These are phyloP conservation scores for Aspergillus fumigatus DNA, from an alignment of 2,329 filamentous ascomycete species.

Conservation along the genomic window DNA sequence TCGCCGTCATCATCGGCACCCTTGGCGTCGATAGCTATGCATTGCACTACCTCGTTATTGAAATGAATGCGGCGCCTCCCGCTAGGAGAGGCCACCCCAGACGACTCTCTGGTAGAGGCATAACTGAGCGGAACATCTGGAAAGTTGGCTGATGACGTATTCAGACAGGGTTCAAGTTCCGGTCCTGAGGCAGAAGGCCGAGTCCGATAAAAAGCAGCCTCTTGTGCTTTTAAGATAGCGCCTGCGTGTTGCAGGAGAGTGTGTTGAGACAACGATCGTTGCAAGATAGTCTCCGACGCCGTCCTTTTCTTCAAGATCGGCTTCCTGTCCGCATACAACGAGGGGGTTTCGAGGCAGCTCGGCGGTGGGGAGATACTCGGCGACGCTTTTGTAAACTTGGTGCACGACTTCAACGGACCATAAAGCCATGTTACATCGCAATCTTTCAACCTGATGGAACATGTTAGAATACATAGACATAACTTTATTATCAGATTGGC, in stretches of 20 bases:
- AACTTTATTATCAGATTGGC: not conserved
- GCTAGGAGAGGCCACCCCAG: constrained; percentile 61
- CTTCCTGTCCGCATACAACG: constrained; percentile 71
- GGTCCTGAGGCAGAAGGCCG: constrained; percentile 57
- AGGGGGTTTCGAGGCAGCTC: constrained; percentile 55
- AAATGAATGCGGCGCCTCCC: constrained; percentile 87
- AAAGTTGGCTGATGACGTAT: constrained; percentile 22
- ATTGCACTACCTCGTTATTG: constrained; percentile 92
- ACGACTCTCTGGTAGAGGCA: constrained; percentile 50
- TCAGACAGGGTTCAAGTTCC: constrained; percentile 60
- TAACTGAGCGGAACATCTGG: not conserved
- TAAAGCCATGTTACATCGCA: constrained; percentile 98
- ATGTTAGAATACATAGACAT: constrained; percentile 6
- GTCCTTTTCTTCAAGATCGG: constrained; percentile 95
- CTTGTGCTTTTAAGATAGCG: constrained; percentile 78
- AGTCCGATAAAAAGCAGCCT: constrained; percentile 53
- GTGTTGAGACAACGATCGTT: constrained; percentile 79
- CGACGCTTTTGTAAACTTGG: constrained; percentile 49
- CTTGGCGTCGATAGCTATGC: constrained; percentile 87
- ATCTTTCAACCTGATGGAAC: constrained; percentile 78
- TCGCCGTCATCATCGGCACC: constrained; percentile 45
- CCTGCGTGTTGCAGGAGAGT: constrained; percentile 87
- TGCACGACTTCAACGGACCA: constrained; percentile 77
- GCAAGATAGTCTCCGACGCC: constrained; percentile 92
- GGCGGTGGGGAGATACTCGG: constrained; percentile 45